Percentiles rank a stretch among this genome's conserved stretches.
Conservation (phyloP, 106 monocot species). For the Dactylorhiza incarnata region DNA sequence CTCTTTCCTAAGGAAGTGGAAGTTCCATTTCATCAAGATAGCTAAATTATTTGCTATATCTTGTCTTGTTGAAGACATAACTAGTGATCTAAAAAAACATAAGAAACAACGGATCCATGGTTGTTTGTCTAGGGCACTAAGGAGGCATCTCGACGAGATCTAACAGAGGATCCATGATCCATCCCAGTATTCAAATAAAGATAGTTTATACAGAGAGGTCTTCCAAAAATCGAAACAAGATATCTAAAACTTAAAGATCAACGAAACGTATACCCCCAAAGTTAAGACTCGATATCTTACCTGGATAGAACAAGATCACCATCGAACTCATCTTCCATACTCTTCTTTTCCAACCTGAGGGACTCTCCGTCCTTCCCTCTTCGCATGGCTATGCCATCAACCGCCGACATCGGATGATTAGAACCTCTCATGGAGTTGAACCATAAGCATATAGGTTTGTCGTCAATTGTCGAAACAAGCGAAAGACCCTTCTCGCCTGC, state of each 20-base stretch:
- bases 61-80: too few species aligned
- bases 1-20: too few species aligned
- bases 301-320: conserved; percentile 54
- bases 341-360: conserved; percentile 34
- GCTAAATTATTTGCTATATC: too few species aligned
- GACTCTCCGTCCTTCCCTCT: conserved; percentile 20
- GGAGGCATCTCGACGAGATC: not conserved
- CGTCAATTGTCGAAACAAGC: not conserved
- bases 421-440: not conserved
- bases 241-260: not conserved
- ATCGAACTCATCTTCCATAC: conserved; percentile 20
- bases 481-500: not conserved
- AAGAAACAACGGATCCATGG: too few species aligned
- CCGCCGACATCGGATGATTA: conserved; percentile 17
- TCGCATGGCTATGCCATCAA: conserved; percentile 31
- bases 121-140: not conserved
- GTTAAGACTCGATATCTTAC: conserved; percentile 7
- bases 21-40: too few species aligned
- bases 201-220: not conserved
- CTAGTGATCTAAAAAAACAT: too few species aligned
- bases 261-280: not conserved
- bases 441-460: not conserved
- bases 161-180: not conserved
- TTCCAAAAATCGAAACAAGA: not conserved
- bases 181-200: not conserved